Base-by-base conservation (phyloP, 257 asterid species). In the Knoxia roxburghii region DNA sequence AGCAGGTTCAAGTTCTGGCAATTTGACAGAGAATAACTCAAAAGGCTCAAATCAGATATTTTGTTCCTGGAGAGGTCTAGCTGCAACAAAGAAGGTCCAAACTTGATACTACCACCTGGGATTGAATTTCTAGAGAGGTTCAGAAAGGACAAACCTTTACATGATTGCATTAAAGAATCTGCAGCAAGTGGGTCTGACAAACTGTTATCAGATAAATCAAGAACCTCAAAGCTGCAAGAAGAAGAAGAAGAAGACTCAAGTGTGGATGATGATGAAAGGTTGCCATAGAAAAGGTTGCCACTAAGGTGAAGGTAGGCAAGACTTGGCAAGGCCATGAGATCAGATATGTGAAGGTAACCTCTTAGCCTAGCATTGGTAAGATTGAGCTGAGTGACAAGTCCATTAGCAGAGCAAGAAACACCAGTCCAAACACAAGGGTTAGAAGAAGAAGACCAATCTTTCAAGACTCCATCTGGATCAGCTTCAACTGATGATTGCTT, bases 341-440 rank as follows among this genome's bases (percentile, higher is more conserved):
- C 85, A 54, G 91, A 75, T 57, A 87, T 26, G 40, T 81, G 84
- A 46, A 93, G 83, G 8, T 64, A 72, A 50, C 98, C 98, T 14
- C 27, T 65, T 7, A 89, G 73, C 65, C 81, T 81, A 5, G 84
- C 98, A 75, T 77, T 80, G 23, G 86, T 71, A 72, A 93, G 80
- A 75, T 86, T 86, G 10, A 93, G 91, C 61, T 77, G 81, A 39
- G 35, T 58, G 37, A 92, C 86, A 46, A 68, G 32, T 33, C 91
- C 94, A 72, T 65, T 83, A 56, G 18, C 76, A 56, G 89, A 82
- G 85, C 98, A 92, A 0, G 81, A 79, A 71, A 89, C 90, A 51
- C 98, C 95, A 65, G 29, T 76, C 94, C 93, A 92, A 0, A 80
- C 79, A 55, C 98, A 91, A 0, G 90, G 96, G 73, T 61, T 73